A percentile compares a stretch with the other conserved stretches of the same genome.
Evolutionary conservation across 2,329 filamentous ascomycete genomes (phyloP).

Genomic region (Diaporthe vexans): DNA sequence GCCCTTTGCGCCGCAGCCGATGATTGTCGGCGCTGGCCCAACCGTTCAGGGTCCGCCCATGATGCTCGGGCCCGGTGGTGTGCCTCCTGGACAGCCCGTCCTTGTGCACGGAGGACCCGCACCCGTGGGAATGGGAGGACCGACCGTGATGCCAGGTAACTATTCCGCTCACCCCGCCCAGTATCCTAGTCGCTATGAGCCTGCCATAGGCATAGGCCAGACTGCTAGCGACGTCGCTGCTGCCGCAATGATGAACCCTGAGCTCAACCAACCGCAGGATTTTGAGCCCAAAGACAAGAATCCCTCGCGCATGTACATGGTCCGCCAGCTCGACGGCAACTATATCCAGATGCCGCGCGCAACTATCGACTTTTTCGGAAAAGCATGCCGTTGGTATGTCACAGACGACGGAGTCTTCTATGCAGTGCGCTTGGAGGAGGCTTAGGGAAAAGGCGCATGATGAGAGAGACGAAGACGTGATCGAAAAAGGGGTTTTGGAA

Average conservation of each 20-base stretch:
- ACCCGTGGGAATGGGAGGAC: constrained; percentile 40
- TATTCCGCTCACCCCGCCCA: constrained; percentile 39
- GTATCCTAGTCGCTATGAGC: constrained; percentile 58
- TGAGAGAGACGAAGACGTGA: background rate
- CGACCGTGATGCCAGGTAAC: constrained; percentile 59
- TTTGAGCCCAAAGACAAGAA: constrained; percentile 74
- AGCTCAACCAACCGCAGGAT: constrained; percentile 70
- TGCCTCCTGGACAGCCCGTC: constrained; percentile 39
- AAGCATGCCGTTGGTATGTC: constrained; percentile 71
- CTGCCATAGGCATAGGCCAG: constrained; percentile 65
- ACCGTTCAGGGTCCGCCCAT: constrained; percentile 36
- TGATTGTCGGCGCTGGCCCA: constrained; percentile 39
- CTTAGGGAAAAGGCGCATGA: background rate
- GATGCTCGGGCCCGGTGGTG: constrained; percentile 40
- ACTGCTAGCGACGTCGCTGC: constrained; percentile 63
- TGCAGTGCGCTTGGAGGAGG: constrained; percentile 64
- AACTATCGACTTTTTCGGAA: constrained; percentile 69
- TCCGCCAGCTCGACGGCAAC: constrained; percentile 71
- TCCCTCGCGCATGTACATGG: constrained; percentile 72
- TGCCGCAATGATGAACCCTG: constrained; percentile 64
- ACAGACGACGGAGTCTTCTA: constrained; percentile 72
- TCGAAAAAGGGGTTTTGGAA: background rate
- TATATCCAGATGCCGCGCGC: constrained; percentile 72
- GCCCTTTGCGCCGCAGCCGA: constrained; percentile 36
- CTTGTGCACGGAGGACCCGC: constrained; percentile 38